Evolutionary conservation across 139 green algal species (phyloP).

Genomic region (Tetradesmus obliquus): DNA sequence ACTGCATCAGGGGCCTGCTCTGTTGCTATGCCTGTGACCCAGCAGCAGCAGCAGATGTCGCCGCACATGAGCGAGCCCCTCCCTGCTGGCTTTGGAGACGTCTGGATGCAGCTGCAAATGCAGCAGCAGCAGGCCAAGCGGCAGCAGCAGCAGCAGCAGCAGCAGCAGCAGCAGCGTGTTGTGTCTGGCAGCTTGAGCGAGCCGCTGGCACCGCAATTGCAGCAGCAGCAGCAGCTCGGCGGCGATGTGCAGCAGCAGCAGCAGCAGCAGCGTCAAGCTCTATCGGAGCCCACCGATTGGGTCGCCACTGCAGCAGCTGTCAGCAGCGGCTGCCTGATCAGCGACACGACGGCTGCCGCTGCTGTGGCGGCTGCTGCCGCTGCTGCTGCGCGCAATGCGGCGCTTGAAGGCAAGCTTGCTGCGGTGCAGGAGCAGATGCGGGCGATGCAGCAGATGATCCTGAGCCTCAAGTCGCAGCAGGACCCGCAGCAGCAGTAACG

Average conservation of each 20-base stretch:
- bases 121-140: too few relatives aligned
- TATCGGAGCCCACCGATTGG: neutral
- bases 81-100: neutral
- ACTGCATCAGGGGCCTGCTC: neutral
- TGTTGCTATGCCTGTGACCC: neutral
- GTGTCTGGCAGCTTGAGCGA: too few relatives aligned
- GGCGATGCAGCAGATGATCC: neutral
- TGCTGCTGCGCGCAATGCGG: neutral
- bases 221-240: neutral
- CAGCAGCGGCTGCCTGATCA: neutral
- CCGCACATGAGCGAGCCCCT: neutral
- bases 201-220: neutral
- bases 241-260: neutral
- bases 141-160: neutral
- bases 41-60: neutral
- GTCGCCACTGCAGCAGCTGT: neutral
- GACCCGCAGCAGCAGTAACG: neutral
- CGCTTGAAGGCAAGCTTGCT: neutral
- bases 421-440: conserved; percentile 1
- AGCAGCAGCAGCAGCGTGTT: too few relatives aligned
- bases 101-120: neutral
- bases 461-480: neutral
- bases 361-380: neutral
- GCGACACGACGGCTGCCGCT: neutral
- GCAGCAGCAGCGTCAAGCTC: neutral